Conservation (phyloP, 148 eudicot genomes). For the Rhododendron ferrugineum region DNA sequence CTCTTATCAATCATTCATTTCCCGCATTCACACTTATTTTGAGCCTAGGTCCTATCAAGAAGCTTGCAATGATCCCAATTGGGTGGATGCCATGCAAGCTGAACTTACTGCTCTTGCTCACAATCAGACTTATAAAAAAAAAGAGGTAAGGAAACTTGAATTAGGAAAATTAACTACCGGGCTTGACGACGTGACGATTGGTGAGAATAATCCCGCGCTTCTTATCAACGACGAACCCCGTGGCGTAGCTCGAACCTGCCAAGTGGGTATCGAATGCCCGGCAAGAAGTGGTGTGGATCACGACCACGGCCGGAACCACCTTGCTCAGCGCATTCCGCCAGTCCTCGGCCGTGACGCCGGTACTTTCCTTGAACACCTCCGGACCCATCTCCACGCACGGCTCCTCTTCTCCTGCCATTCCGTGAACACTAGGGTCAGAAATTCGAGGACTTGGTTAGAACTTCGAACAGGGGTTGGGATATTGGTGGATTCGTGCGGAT, state of each 20-base stretch:
- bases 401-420: no score
- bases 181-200: constrained; percentile 91
- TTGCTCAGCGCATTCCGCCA: constrained; percentile 77
- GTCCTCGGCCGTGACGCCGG: constrained; percentile 64
- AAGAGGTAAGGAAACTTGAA: background rate
- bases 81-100: no score
- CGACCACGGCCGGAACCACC: constrained; percentile 95
- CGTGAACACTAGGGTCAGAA: background rate
- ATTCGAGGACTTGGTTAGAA: background rate
- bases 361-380: constrained; percentile 34
- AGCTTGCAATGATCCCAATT: no score
- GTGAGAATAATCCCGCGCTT: constrained; percentile 81
- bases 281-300: constrained; percentile 80
- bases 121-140: no score
- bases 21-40: no score
- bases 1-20: no score
- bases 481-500: background rate
- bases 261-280: constrained; percentile 86
- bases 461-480: background rate
- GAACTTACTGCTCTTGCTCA: no score
- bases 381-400: constrained; percentile 65
- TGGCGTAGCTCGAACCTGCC: constrained; percentile 74
- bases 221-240: constrained; percentile 92
- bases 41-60: no score
- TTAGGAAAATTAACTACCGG: constrained; percentile 36